phyloP scores from a whole-genome alignment of 2,329 filamentous ascomycete genomes.

The Hymenoscyphus fraxineus region DNA sequence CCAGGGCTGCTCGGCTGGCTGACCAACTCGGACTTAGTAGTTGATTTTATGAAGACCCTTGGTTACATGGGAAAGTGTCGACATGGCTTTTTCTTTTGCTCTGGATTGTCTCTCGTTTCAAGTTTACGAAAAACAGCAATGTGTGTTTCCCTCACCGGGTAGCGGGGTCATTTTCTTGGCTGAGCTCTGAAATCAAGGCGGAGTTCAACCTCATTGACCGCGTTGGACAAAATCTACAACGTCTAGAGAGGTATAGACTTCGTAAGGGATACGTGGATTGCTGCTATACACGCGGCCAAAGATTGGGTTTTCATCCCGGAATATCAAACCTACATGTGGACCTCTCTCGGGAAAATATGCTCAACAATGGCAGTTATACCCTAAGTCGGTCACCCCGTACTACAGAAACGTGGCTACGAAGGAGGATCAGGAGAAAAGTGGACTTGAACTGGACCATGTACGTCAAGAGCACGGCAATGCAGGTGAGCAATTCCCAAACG shows the following conservation, averaged over 20 bases:
- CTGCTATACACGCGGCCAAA: constrained; percentile 5
- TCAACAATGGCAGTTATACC: neutral
- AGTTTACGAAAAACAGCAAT: neutral
- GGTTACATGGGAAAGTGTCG: neutral
- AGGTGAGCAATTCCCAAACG: neutral
- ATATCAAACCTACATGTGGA: constrained; percentile 4
- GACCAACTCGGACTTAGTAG: neutral
- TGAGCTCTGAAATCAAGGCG: neutral
- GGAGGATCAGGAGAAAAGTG: neutral
- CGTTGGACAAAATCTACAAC: neutral
- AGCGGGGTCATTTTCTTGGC: neutral
- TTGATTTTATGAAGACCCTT: neutral
- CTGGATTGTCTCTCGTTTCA: constrained; percentile 3
- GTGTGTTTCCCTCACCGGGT: neutral
- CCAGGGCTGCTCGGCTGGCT: neutral
- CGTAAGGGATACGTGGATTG: neutral
- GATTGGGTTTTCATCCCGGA: neutral
- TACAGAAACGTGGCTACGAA: neutral
- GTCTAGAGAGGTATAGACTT: neutral
- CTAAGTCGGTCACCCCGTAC: neutral
- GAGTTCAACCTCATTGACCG: neutral
- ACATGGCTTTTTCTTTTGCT: neutral
- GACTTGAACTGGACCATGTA: neutral
- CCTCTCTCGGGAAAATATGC: neutral
- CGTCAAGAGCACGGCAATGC: neutral